A percentile compares a stretch with the other conserved stretches of the same genome.
Evolutionary conservation across 768 basidiomycete species (phyloP).

Genomic region (Pleurotus salmoneostramineus): DNA sequence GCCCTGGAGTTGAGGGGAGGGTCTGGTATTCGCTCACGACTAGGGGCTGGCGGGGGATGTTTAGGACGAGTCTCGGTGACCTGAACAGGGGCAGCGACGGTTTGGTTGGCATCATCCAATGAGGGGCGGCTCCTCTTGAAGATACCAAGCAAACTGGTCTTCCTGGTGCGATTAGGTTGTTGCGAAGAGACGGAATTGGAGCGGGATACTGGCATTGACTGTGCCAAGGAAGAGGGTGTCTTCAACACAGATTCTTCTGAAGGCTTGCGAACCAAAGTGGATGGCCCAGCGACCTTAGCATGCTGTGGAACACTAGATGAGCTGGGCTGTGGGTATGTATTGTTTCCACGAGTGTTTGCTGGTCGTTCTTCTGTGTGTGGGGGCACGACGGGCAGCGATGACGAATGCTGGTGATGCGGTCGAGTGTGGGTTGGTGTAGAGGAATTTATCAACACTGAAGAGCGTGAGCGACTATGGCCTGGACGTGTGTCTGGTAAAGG

Average conservation of each 20-base stretch:
- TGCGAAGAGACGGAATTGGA: conserved; percentile 32
- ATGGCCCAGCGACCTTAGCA: background rate
- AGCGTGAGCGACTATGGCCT: background rate
- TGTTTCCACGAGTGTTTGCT: background rate
- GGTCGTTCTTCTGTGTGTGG: conserved; percentile 6
- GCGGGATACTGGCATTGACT: conserved; percentile 37
- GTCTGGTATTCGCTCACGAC: conserved; percentile 2
- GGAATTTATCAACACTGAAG: conserved; percentile 7
- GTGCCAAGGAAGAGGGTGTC: conserved; percentile 65
- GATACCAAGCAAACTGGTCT: conserved; percentile 21
- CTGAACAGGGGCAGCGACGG: no score
- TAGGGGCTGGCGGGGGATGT: background rate
- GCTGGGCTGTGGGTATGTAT: background rate
- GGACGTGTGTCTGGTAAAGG: background rate
- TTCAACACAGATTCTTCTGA: conserved; percentile 53
- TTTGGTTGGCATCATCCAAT: conserved; percentile 19
- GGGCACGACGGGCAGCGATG: conserved; percentile 27
- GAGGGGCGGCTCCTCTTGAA: conserved; percentile 23
- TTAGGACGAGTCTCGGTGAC: background rate
- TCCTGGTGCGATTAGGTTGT: conserved; percentile 30
- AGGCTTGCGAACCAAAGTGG: conserved; percentile 26
- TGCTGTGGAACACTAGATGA: background rate
- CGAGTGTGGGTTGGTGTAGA: conserved; percentile 2
- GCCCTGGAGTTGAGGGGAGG: background rate
- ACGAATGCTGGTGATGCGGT: conserved; percentile 29